These are phyloP conservation scores for Coemansia sp. DNA, from an alignment of 192 early-diverging fungal genomes.

Conservation along the genomic window DNA sequence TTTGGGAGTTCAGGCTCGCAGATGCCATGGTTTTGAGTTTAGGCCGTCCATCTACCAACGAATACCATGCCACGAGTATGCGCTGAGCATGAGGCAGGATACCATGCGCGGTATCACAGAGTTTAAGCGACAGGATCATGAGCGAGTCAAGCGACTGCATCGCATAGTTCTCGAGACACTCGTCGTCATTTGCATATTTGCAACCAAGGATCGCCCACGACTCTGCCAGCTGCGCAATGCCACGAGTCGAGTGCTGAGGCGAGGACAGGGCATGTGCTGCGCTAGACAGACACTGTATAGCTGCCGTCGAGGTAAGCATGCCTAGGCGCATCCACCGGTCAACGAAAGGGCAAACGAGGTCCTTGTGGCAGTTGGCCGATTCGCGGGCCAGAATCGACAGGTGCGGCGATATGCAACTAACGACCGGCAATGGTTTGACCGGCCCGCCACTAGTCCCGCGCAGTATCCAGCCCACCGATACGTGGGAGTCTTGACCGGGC, in stretches of 20 bases:
- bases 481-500: not conserved
- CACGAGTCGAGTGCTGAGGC: not conserved
- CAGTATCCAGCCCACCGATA: constrained; percentile 16
- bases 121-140: not conserved
- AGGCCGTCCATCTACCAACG: not conserved
- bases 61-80: not conserved
- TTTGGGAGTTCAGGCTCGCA: not conserved
- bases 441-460: not conserved
- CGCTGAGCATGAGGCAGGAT: not conserved
- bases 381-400: constrained; percentile 12
- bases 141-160: not conserved
- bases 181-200: not conserved
- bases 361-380: not conserved
- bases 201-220: not conserved
- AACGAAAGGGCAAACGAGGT: not conserved
- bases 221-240: not conserved
- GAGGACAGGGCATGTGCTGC: not conserved
- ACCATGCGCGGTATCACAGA: not conserved
- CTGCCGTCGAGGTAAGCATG: constrained; percentile 1
- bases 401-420: constrained; percentile 15
- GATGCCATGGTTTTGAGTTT: not conserved
- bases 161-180: too few relatives aligned
- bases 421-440: constrained; percentile 2
- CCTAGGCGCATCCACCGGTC: constrained; percentile 4
- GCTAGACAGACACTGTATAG: constrained; percentile 12